Percentiles rank a stretch among this genome's conserved stretches.
Evolutionary conservation across 176 grass and related monocot genomes (phyloP).

Genomic region (Tuctoria greenei): DNA sequence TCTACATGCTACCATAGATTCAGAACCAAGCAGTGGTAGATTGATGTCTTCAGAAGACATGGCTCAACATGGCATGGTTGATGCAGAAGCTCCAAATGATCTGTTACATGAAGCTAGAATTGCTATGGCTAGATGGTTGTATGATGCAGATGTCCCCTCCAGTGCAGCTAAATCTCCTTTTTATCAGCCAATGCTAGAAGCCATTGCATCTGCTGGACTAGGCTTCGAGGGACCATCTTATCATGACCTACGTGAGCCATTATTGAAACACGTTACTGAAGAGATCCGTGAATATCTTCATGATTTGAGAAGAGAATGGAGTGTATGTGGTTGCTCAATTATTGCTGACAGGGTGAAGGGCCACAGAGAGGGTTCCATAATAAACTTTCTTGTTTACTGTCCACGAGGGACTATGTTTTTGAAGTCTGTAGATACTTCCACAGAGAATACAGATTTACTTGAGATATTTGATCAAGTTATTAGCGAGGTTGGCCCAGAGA

Average conservation of each 20-base stretch:
- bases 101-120: constrained; percentile 41
- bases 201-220: constrained; percentile 45
- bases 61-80: constrained; percentile 4
- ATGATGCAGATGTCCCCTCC: constrained; percentile 57
- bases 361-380: constrained; percentile 39
- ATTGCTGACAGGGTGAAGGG: constrained; percentile 52
- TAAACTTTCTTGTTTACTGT: constrained; percentile 54
- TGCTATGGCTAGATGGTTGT: constrained; percentile 65
- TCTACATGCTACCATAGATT: constrained; percentile 16
- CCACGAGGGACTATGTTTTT: constrained; percentile 48
- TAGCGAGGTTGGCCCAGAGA: constrained; percentile 48
- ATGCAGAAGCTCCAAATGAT: constrained; percentile 34
- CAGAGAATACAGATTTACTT: constrained; percentile 41
- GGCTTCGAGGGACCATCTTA: constrained; percentile 53
- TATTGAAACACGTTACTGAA: constrained; percentile 43
- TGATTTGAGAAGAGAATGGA: constrained; percentile 59
- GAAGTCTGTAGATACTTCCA: constrained; percentile 56
- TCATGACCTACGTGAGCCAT: constrained; percentile 51
- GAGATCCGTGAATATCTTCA: constrained; percentile 45
- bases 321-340: constrained; percentile 45
- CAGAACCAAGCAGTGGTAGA: constrained; percentile 21
- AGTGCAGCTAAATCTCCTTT: constrained; percentile 55
- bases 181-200: constrained; percentile 53
- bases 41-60: constrained; percentile 14
- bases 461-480: constrained; percentile 62